phyloP scores from a whole-genome alignment of 306 rosid genomes.

The Quercus variabilis region DNA sequence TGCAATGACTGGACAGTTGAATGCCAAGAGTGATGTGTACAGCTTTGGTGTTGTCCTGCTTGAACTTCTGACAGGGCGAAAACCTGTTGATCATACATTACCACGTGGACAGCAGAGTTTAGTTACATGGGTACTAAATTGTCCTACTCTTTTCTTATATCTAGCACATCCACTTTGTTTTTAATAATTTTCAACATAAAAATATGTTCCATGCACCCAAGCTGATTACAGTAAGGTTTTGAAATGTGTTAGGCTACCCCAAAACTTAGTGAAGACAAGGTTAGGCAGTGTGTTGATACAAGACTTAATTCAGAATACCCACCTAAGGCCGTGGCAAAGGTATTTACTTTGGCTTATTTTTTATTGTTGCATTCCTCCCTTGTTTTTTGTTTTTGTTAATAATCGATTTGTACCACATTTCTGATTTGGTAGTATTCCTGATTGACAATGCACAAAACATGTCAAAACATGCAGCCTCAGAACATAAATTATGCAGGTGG shows the following conservation, averaged over 20 bases:
- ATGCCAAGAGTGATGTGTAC: constrained; percentile 87
- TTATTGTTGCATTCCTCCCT: neutral
- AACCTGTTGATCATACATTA: constrained; percentile 91
- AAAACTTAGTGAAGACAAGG: constrained; percentile 91
- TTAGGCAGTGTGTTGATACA: constrained; percentile 75
- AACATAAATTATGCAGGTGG: too few relatives aligned
- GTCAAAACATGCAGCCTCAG: too few relatives aligned
- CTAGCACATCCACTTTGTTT: neutral
- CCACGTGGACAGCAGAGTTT: constrained; percentile 95
- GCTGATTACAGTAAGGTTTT: constrained; percentile 27
- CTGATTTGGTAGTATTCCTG: too few relatives aligned
- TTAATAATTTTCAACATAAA: neutral
- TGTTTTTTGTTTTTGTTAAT: neutral
- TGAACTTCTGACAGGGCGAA: constrained; percentile 89
- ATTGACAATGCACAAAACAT: too few relatives aligned
- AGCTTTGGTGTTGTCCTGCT: constrained; percentile 91
- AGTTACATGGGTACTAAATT: constrained; percentile 76
- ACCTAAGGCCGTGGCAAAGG: constrained; percentile 89
- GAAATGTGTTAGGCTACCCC: constrained; percentile 73
- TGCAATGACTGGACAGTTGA: constrained; percentile 94
- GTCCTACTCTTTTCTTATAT: constrained; percentile 7
- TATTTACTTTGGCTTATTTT: neutral
- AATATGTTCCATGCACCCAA: constrained; percentile 10
- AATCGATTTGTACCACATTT: too few relatives aligned
- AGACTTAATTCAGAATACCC: constrained; percentile 80